Percentiles rank a stretch among this genome's conserved stretches.
Conservation (phyloP, 345 rosid genomes). For the Cardamine occulta region DNA sequence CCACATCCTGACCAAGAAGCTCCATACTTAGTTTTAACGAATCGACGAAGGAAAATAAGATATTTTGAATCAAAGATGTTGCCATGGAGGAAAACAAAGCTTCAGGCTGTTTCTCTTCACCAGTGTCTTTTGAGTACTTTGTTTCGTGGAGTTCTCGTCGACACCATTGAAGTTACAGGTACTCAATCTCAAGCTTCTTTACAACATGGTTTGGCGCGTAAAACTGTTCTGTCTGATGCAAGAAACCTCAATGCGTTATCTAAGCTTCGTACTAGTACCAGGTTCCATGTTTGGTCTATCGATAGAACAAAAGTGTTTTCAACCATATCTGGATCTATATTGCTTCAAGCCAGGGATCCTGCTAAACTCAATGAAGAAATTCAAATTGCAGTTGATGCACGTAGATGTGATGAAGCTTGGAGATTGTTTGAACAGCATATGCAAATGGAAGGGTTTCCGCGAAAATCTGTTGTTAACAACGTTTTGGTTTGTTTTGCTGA, state of each 20-base stretch:
- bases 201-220: constrained; percentile 10
- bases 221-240: neutral
- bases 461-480: constrained; percentile 66
- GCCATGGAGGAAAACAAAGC: constrained; percentile 21
- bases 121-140: constrained; percentile 28
- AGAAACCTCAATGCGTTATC: constrained; percentile 19
- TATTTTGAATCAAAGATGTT: constrained; percentile 21
- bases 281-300: constrained; percentile 24
- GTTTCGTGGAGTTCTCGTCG: constrained; percentile 31
- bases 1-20: neutral
- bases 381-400: constrained; percentile 64
- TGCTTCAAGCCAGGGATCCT: constrained; percentile 84
- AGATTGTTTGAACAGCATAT: constrained; percentile 69
- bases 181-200: constrained; percentile 34
- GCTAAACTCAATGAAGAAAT: constrained; percentile 67
- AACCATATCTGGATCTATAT: constrained; percentile 54
- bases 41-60: neutral
- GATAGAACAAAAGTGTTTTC: constrained; percentile 47
- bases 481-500: constrained; percentile 60
- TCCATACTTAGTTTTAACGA: neutral
- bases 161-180: constrained; percentile 33
- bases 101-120: constrained; percentile 25
- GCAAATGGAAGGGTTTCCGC: constrained; percentile 87
- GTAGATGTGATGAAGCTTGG: constrained; percentile 63
- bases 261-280: constrained; percentile 1